Evolutionary conservation across 1,139 yeast species (phyloP).

Genomic region (Pichia sp.): DNA sequence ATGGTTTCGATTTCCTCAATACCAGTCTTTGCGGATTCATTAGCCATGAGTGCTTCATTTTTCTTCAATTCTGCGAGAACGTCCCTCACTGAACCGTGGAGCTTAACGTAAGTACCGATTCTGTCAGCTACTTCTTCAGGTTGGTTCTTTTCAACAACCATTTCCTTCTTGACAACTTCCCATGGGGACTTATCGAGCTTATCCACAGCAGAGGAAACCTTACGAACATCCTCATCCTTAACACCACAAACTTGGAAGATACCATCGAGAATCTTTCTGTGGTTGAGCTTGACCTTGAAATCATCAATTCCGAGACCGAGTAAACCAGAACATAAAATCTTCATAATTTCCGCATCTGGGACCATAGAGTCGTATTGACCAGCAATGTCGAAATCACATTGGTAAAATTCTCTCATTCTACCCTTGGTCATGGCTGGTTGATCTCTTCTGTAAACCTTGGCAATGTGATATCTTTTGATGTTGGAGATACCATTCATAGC

Average conservation of each 20-base stretch:
- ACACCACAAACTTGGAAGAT: slow-evolving; percentile 95
- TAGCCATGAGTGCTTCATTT: slow-evolving; percentile 52
- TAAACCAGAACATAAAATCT: slow-evolving; percentile 77
- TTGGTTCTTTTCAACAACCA: slow-evolving; percentile 85
- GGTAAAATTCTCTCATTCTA: slow-evolving; percentile 98
- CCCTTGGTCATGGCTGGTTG: slow-evolving; percentile 99
- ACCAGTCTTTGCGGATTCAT: slow-evolving; percentile 74
- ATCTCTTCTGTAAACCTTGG: slow-evolving; percentile 96
- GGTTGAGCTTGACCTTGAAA: slow-evolving; percentile 87
- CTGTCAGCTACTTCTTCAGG: slow-evolving; percentile 85
- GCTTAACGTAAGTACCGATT: slow-evolving; percentile 86
- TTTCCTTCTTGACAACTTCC: slow-evolving; percentile 89
- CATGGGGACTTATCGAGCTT: slow-evolving; percentile 93
- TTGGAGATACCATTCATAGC: slow-evolving; percentile 88
- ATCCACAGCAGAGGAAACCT: slow-evolving; percentile 90
- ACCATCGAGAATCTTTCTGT: slow-evolving; percentile 93
- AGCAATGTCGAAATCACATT: slow-evolving; percentile 96
- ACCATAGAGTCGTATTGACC: slow-evolving; percentile 91
- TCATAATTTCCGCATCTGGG: slow-evolving; percentile 87
- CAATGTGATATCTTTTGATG: slow-evolving; percentile 93
- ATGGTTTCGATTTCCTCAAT: slow-evolving; percentile 69
- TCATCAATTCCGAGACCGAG: slow-evolving; percentile 76
- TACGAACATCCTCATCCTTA: slow-evolving; percentile 86
- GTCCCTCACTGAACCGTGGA: slow-evolving; percentile 69
- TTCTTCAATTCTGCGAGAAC: slow-evolving; percentile 49